These are phyloP conservation scores for Dittrichia graveolens DNA, from an alignment of 129 eudicot genomes.

Conservation along the genomic window DNA sequence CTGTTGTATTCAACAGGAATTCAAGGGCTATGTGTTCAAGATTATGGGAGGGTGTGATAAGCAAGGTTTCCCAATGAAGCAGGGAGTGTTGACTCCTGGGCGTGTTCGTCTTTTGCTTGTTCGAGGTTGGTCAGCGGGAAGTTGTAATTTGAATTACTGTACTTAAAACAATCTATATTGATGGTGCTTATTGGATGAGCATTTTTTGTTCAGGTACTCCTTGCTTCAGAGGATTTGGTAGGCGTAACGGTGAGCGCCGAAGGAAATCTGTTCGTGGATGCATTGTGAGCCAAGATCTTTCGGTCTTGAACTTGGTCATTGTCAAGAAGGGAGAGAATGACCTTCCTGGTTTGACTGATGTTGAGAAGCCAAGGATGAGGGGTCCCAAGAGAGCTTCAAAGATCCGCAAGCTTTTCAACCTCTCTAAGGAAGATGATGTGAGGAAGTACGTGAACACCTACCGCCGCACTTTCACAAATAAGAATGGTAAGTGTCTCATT, in stretches of 20 bases:
- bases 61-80: constrained; percentile 92
- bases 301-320: constrained; percentile 73
- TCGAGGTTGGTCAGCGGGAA: constrained; percentile 44
- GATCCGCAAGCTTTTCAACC: constrained; percentile 82
- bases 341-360: constrained; percentile 79
- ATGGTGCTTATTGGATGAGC: not conserved
- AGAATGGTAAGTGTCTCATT: constrained; percentile 44
- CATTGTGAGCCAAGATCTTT: constrained; percentile 81
- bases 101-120: constrained; percentile 81
- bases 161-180: not conserved
- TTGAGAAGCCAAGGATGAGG: constrained; percentile 91
- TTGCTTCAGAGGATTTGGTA: constrained; percentile 78
- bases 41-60: constrained; percentile 94
- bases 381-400: constrained; percentile 90
- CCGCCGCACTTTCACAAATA: constrained; percentile 70
- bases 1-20: constrained; percentile 43
- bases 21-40: constrained; percentile 86
- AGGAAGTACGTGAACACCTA: constrained; percentile 90
- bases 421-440: constrained; percentile 81
- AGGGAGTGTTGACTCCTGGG: constrained; percentile 85
- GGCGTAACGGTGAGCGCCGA: constrained; percentile 82
- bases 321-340: constrained; percentile 88
- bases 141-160: not conserved
- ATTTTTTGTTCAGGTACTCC: constrained; percentile 55
- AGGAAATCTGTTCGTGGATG: constrained; percentile 92